Conservation (phyloP, 495 filamentous ascomycete species). For the Pseudoneurospora amorphoporcata region DNA sequence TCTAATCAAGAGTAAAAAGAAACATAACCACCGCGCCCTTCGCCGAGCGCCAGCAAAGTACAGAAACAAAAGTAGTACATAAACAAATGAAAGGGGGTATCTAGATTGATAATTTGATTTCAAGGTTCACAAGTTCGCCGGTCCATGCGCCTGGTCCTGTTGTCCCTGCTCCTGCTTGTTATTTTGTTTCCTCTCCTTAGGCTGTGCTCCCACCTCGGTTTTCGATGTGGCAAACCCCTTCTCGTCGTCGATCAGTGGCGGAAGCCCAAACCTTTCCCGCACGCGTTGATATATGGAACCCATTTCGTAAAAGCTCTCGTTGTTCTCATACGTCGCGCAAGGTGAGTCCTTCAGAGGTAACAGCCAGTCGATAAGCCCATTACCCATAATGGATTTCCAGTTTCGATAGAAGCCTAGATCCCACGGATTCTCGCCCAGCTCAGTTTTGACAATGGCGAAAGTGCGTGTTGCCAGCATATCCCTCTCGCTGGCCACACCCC, state of each 20-base stretch:
- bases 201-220: neutral
- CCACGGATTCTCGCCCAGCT: constrained; percentile 71
- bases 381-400: constrained; percentile 65
- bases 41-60: neutral
- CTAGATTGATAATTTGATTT: constrained; percentile 3
- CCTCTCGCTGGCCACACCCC: constrained; percentile 6
- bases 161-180: constrained; percentile 2
- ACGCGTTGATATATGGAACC: constrained; percentile 32
- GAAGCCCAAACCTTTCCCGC: constrained; percentile 25
- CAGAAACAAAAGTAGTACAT: neutral
- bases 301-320: constrained; percentile 39
- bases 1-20: neutral
- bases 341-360: constrained; percentile 60
- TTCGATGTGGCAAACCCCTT: neutral
- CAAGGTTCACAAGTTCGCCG: neutral
- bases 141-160: neutral
- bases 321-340: constrained; percentile 39
- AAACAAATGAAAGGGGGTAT: constrained; percentile 5
- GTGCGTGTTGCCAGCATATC: constrained; percentile 45
- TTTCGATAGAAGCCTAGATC: constrained; percentile 57
- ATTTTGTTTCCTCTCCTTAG: constrained; percentile 8
- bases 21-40: neutral
- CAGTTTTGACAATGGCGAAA: constrained; percentile 66
- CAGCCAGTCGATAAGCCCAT: constrained; percentile 59
- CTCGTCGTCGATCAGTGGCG: constrained; percentile 10